Conservation (phyloP, 2,329 filamentous ascomycete genomes). For the Bipolaris cookei region DNA sequence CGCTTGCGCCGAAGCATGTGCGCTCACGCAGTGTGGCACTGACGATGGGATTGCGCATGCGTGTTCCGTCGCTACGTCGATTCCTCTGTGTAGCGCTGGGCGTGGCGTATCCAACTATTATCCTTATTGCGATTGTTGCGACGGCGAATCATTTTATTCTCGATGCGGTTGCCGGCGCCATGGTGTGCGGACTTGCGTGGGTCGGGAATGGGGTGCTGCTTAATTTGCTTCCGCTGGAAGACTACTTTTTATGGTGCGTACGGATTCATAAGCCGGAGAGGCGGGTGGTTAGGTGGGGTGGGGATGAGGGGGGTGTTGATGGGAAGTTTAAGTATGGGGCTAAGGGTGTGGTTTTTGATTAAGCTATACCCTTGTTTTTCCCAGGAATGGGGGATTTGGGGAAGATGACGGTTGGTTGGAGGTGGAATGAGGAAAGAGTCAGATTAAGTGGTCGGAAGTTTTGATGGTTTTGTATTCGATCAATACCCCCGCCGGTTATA, state of each 20-base stretch:
- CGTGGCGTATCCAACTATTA: conserved; percentile 68
- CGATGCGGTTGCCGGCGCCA: conserved; percentile 71
- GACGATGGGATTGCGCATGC: conserved; percentile 41
- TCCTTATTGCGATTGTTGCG: conserved; percentile 71
- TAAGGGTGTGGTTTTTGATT: conserved; percentile 30
- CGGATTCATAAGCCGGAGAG: conserved; percentile 68
- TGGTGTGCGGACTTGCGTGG: conserved; percentile 71
- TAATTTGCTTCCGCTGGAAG: conserved; percentile 70
- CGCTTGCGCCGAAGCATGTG: conserved; percentile 62
- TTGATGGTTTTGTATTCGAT: too few species aligned
- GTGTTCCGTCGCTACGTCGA: conserved; percentile 59
- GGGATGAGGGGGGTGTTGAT: conserved; percentile 27
- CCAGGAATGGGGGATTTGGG: not conserved
- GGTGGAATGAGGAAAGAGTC: not conserved
- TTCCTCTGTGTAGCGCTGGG: conserved; percentile 59
- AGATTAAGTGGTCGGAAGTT: not conserved
- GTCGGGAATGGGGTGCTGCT: conserved; percentile 60
- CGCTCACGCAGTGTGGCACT: conserved; percentile 48
- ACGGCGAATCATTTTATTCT: conserved; percentile 77
- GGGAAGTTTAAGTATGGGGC: conserved; percentile 12
- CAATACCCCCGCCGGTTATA: too few species aligned
- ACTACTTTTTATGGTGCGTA: conserved; percentile 69
- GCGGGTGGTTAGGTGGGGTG: conserved; percentile 23
- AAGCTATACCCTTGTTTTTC: not conserved
- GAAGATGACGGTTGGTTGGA: not conserved